phyloP scores from a whole-genome alignment of 805 yeast species.

The Candida alai region DNA sequence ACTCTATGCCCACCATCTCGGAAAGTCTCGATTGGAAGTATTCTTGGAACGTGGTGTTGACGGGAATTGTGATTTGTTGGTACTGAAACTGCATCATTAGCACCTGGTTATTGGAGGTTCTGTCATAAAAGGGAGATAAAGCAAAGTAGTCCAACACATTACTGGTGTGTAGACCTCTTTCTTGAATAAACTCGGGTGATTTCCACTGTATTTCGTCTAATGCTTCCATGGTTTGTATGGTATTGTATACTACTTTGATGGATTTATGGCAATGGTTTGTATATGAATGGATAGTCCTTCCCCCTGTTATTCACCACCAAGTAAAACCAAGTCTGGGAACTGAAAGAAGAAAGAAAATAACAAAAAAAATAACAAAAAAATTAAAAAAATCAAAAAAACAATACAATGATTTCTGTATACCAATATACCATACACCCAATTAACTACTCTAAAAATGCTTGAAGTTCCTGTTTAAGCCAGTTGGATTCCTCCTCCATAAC shows the following conservation, averaged over 20 bases:
- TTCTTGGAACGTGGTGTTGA: constrained; percentile 19
- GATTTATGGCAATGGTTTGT: no score
- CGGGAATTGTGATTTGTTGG: constrained; percentile 45
- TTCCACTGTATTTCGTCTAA: constrained; percentile 95
- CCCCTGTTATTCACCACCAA: no score
- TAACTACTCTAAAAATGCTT: constrained; percentile 18
- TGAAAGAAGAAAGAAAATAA: background rate
- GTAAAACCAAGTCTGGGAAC: background rate
- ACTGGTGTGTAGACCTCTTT: constrained; percentile 78
- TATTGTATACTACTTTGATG: no score
- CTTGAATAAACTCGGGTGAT: constrained; percentile 95
- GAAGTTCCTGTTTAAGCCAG: constrained; percentile 44
- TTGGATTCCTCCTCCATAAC: constrained; percentile 73
- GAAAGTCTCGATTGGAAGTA: constrained; percentile 53
- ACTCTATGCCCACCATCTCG: constrained; percentile 85
- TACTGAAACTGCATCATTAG: constrained; percentile 93
- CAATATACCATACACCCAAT: background rate
- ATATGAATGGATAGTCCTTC: no score
- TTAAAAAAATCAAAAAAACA: no score
- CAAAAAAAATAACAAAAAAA: no score
- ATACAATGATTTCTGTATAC: no score
- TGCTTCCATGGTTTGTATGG: constrained; percentile 20
- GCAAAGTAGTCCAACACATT: constrained; percentile 92
- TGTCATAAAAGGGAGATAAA: constrained; percentile 91
- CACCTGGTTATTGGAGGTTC: constrained; percentile 91